Percentiles rank a stretch among this genome's conserved stretches.
Evolutionary conservation across 495 filamentous ascomycete genomes (phyloP).

Genomic region (Neurospora sublineolata): DNA sequence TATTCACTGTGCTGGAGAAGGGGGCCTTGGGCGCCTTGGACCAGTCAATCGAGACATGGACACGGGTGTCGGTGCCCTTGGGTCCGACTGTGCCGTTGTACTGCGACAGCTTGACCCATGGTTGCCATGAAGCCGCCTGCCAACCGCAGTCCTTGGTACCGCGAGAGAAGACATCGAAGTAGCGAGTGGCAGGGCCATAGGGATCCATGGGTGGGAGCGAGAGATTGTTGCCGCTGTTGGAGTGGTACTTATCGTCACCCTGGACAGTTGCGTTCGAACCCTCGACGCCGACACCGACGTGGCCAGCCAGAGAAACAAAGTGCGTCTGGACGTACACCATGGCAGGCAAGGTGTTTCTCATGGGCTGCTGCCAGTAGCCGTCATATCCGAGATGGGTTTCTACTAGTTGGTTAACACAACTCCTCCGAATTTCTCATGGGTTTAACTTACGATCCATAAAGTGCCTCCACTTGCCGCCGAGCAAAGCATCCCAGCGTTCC

Average conservation of each 20-base stretch:
- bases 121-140: conserved; percentile 35
- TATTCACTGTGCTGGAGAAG: conserved; percentile 34
- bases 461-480: conserved; percentile 63
- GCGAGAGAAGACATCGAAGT: conserved; percentile 56
- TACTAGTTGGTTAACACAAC: conserved; percentile 10
- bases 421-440: background rate
- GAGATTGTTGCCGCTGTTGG: conserved; percentile 44
- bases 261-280: conserved; percentile 52
- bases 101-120: conserved; percentile 48
- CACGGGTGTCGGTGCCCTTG: conserved; percentile 41
- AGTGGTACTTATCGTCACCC: conserved; percentile 55
- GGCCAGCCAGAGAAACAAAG: conserved; percentile 47
- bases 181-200: conserved; percentile 48
- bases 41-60: conserved; percentile 56
- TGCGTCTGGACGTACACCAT: conserved; percentile 45
- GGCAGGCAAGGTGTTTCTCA: conserved; percentile 54
- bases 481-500: conserved; percentile 47
- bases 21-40: background rate
- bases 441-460: conserved; percentile 49
- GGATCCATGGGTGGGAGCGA: conserved; percentile 48
- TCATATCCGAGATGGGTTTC: conserved; percentile 44
- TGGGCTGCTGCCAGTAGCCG: conserved; percentile 56
- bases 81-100: conserved; percentile 42
- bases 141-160: conserved; percentile 49
- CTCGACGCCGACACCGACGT: conserved; percentile 56